Conservation (phyloP, 139 green algal genomes). For the Yamagishiella unicocca region DNA sequence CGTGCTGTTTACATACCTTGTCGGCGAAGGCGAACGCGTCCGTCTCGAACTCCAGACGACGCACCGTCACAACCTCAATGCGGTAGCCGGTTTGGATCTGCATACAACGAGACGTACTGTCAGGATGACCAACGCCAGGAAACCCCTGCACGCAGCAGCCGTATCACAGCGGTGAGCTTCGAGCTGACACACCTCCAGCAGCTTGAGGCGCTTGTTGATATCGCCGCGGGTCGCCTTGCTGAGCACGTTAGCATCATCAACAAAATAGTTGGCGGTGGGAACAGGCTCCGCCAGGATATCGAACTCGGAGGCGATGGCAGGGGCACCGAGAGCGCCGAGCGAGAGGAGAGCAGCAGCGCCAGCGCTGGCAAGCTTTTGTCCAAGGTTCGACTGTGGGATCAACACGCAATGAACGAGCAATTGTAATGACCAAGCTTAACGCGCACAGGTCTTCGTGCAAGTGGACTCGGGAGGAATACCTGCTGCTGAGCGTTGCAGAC, state of each 20-base stretch:
- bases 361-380: constrained; percentile 47
- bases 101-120: too few species aligned
- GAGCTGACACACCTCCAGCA: constrained; percentile 82
- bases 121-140: too few species aligned
- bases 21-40: constrained; percentile 96
- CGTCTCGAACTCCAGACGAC: constrained; percentile 95
- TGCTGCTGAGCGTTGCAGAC: constrained; percentile 38
- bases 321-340: constrained; percentile 26
- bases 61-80: constrained; percentile 92
- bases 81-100: constrained; percentile 87
- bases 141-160: too few species aligned
- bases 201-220: constrained; percentile 81
- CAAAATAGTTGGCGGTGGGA: constrained; percentile 81
- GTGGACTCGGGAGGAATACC: neutral
- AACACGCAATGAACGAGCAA: neutral
- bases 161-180: too few species aligned
- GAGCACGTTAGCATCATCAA: constrained; percentile 93
- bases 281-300: constrained; percentile 85
- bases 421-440: neutral
- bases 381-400: constrained; percentile 34
- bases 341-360: constrained; percentile 56
- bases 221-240: constrained; percentile 81
- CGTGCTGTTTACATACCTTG: constrained; percentile 80
- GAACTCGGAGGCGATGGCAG: constrained; percentile 79
- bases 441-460: neutral